Conservation (phyloP, 768 basidiomycete species). For the Atractiella rhizophila region DNA sequence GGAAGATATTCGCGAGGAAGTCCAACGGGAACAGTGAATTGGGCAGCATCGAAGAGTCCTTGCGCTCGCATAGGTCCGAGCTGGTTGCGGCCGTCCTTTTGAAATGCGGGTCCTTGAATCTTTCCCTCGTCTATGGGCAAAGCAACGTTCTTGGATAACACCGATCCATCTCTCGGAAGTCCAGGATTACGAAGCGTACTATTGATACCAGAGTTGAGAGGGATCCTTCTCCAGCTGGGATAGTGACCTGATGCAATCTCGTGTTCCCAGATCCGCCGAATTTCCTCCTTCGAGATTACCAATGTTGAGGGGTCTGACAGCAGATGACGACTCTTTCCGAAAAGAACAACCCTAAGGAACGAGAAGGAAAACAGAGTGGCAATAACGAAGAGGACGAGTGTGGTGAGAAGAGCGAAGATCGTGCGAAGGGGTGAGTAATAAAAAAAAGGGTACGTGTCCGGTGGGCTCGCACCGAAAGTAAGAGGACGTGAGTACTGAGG, state of each 20-base stretch:
- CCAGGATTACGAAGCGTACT: slow-evolving; percentile 39
- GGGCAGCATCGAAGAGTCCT: slow-evolving; percentile 23
- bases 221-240: slow-evolving; percentile 25
- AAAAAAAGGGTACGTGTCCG: too few relatives aligned
- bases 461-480: too few relatives aligned
- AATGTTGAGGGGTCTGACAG: slow-evolving; percentile 20
- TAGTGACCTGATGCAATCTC: slow-evolving; percentile 83
- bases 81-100: slow-evolving; percentile 7
- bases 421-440: too few relatives aligned
- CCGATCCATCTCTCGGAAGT: slow-evolving; percentile 31
- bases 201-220: slow-evolving; percentile 27
- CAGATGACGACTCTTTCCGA: too few relatives aligned
- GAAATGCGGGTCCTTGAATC: slow-evolving; percentile 28
- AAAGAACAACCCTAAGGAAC: too few relatives aligned
- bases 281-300: slow-evolving; percentile 30
- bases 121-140: slow-evolving; percentile 14
- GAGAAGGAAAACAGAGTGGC: too few relatives aligned
- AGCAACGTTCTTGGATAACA: slow-evolving; percentile 19
- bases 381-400: too few relatives aligned
- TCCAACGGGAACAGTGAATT: slow-evolving; percentile 42
- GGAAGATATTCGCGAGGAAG: slow-evolving; percentile 54
- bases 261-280: slow-evolving; percentile 85
- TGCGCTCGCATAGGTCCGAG: slow-evolving; percentile 13
- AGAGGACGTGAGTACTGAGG: too few relatives aligned
- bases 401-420: too few relatives aligned